Base-by-base conservation (phyloP, 1,284 basidiomycete genomes). In the Chalciporus sp. region DNA sequence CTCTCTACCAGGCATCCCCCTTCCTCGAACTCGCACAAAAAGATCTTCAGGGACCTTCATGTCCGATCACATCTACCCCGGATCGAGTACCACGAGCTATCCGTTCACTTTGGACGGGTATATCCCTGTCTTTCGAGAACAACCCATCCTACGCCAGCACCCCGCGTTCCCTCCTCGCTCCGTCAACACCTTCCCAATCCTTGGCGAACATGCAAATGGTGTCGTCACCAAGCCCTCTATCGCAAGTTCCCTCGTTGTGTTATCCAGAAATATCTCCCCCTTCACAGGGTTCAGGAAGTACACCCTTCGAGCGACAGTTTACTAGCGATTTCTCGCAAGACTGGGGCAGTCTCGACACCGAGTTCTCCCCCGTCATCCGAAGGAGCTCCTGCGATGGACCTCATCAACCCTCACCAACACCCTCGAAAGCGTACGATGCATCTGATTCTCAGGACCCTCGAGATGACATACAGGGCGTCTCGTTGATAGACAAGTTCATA, bases 241-340 rank as follows among this genome's bases (percentile, higher is more conserved):
- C 66, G 0, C 58, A 58, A 29, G 49, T 49, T 7, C 60, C 62
- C 12, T 56, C 56, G 37, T 42, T 66, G 44, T 28, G 56, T 3
- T 59, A 29, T 27, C 62, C 64, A 8, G 60, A 57, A 14, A 58
- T 72, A 45, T 69, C 70, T 9, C 67, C 62, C 0, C 70, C 64
- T 33, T 63, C 58, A 19, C 64, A 60, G 42, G 67, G 56, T 46
- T 55, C 58, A 11, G 59, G 51, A 55, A 59, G 57, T 26, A 63
- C 70, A 1, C 67, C 67, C 9, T 71, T 69, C n/a, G 67, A 70
- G 31, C 62, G 55, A 31, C 66, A 70, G 33, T 69, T 71, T 40
- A 23, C 26, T 20, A 46, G 54, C 48, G 44, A 68, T 39, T 58
- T 61, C 31, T 46, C 61, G 40, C 58, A 42, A 28, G 58, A 55